Evolutionary conservation across 139 green algal genomes (phyloP).

Genomic region (Asterochloris erici): DNA sequence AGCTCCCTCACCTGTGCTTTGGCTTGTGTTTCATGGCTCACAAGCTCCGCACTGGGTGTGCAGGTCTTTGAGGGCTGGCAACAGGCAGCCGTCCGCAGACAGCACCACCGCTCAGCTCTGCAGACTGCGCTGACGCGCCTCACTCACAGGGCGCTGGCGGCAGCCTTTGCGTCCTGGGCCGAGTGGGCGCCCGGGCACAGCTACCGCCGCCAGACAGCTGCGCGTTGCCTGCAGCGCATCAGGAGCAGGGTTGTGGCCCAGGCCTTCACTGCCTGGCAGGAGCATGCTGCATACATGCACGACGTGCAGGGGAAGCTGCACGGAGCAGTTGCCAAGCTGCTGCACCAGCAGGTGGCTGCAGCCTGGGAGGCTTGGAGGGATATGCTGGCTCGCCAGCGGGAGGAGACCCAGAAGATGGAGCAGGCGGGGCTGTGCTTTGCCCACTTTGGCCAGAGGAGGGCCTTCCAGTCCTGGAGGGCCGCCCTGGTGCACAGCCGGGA

Average conservation of each 20-base stretch:
- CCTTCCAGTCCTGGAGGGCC: not conserved
- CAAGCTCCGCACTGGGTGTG: not conserved
- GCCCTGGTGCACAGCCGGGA: not conserved
- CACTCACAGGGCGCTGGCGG: conserved; percentile 3
- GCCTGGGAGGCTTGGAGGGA: conserved; percentile 9
- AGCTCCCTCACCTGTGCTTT: not conserved
- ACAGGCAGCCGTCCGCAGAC: not conserved
- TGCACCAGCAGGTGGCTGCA: conserved; percentile 8
- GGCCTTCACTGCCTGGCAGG: conserved; percentile 16
- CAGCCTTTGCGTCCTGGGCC: conserved; percentile 18
- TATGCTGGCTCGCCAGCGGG: not conserved
- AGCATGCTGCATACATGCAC: not conserved
- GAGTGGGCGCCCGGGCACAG: not conserved
- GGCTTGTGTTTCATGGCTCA: not conserved
- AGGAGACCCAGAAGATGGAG: not conserved
- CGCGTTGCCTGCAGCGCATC: conserved; percentile 12
- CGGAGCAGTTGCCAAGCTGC: conserved; percentile 10
- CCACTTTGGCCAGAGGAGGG: not conserved
- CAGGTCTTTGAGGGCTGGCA: conserved; percentile 7
- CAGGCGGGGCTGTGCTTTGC: too few species aligned
- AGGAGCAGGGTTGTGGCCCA: conserved; percentile 4
- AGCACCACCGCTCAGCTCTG: conserved; percentile 3
- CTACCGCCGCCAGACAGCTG: not conserved
- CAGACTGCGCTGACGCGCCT: conserved; percentile 6
- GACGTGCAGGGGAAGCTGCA: conserved; percentile 14